Evolutionary conservation across 805 yeast species (phyloP), one percentile per base, ranked within the genome.

Genomic region (Candida jianshihensis): DNA sequence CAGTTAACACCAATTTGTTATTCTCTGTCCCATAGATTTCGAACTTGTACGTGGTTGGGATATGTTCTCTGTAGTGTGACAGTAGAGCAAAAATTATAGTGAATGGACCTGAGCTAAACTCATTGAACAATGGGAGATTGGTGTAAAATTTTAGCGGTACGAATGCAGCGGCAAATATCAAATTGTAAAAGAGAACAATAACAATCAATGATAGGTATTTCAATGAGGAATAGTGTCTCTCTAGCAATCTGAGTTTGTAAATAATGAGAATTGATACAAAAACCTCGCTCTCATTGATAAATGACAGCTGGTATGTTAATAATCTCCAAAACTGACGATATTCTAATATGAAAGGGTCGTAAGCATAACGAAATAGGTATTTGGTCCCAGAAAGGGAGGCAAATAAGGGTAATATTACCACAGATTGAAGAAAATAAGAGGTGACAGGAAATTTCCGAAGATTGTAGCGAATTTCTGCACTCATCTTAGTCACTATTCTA

Each of bases 21-120:
- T 35, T 36, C 3, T 30, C 36, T 4, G 43, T 30, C 0, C 48
- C 48, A 37, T 38, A 49, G 12, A 41, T 48, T 35, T 62, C 61
- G 48, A 64, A 62, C 39, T 51, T 51, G 51, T 66, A 66, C 26
- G 60, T 59, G 4, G 59, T 54, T 4, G 71, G 71, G n/a, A 66
- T 57, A 38, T 56, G 44, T 20, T 54, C 56, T 33, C 57, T 53
- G 39, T 62, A 64, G 25, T 59, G 56, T 10, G 56, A 63, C 26
- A 64, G 39, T 11, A 64, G 36, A 3, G 63, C 60, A 41, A 61
- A 60, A 5, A 65, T 19, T 3, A 62, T 34, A 3, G 54, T 49
- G 3, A 58, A 54, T 9, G 66, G 68, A 5, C 71, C 69, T 1
- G 48, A 34, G 4, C 47, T 20, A 1, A 45, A 29, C 2, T 31